phyloP scores from a whole-genome alignment of 169 alveolate genomes.

The Plasmodium yoelii region DNA sequence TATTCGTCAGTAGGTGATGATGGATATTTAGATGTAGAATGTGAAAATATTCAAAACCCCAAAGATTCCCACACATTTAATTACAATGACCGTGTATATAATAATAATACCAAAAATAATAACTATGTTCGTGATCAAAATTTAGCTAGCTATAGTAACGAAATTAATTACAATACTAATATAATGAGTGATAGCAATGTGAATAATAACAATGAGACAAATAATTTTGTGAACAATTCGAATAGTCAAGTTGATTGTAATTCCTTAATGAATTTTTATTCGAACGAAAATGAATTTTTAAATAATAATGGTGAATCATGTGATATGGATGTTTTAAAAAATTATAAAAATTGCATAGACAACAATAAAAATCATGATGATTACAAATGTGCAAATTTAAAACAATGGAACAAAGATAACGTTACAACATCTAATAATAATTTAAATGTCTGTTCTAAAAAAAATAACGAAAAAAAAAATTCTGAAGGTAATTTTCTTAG shows the following conservation, averaged over 20 bases:
- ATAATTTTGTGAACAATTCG: background rate
- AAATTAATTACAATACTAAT: background rate
- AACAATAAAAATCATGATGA: background rate
- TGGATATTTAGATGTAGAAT: slow-evolving; percentile 49
- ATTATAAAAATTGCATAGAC: background rate
- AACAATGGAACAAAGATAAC: background rate
- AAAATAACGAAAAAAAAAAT: slow-evolving; percentile 5
- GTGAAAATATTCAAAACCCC: slow-evolving; percentile 32
- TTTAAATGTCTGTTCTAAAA: background rate
- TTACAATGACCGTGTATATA: background rate
- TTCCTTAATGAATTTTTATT: background rate
- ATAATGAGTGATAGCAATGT: background rate
- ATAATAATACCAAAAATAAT: background rate
- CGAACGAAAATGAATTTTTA: background rate
- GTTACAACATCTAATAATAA: background rate
- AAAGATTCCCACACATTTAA: slow-evolving; percentile 2
- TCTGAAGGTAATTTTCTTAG: slow-evolving; percentile 9
- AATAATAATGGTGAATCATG: background rate
- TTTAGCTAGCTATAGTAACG: background rate
- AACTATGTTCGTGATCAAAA: too few relatives aligned
- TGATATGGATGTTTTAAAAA: background rate
- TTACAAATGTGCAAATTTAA: background rate
- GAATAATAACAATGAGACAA: background rate
- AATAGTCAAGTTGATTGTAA: background rate
- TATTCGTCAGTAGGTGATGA: slow-evolving; percentile 54